phyloP scores from a whole-genome alignment of 768 basidiomycete genomes.

The Agrocybe pediades region DNA sequence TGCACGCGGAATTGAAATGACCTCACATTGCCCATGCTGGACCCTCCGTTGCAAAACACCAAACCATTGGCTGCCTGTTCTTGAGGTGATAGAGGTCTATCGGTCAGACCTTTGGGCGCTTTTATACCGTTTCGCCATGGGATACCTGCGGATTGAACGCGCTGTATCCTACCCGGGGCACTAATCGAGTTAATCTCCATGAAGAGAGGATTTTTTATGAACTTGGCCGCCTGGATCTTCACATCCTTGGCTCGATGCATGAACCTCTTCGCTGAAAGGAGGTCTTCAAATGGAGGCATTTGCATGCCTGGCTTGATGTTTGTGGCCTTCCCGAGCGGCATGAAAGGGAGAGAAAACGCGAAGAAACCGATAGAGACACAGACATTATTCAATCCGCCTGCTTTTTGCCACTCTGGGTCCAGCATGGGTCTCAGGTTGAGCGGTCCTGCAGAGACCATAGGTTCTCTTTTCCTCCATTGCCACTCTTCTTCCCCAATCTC shows the following conservation, averaged over 20 bases:
- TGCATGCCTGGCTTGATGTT: conserved; percentile 33
- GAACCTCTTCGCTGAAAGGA: conserved; percentile 52
- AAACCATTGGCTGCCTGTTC: conserved; percentile 27
- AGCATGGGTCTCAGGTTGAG: conserved; percentile 53
- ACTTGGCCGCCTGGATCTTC: conserved; percentile 33
- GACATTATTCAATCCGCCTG: conserved; percentile 47
- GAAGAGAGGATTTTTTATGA: conserved; percentile 47
- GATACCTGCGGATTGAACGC: conserved; percentile 16
- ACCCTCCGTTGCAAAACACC: conserved; percentile 33
- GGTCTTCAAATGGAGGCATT: conserved; percentile 38
- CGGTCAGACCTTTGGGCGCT: conserved; percentile 8
- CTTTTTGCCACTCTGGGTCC: conserved; percentile 44
- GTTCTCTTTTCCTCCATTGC: conserved; percentile 49
- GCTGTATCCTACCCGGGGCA: conserved; percentile 25
- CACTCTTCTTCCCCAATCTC: conserved; percentile 54
- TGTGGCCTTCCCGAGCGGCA: conserved; percentile 37
- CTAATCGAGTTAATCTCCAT: conserved; percentile 35
- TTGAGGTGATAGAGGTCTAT: conserved; percentile 19
- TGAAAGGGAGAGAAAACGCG: conserved; percentile 44
- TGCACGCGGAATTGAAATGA: neutral
- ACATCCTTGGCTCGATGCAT: conserved; percentile 40
- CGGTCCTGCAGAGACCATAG: conserved; percentile 50
- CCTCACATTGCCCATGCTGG: conserved; percentile 44
- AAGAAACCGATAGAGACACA: conserved; percentile 44
- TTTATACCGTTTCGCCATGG: conserved; percentile 16